phyloP scores from a whole-genome alignment of 140 eudicot genomes.

The Anethum foeniculum region DNA sequence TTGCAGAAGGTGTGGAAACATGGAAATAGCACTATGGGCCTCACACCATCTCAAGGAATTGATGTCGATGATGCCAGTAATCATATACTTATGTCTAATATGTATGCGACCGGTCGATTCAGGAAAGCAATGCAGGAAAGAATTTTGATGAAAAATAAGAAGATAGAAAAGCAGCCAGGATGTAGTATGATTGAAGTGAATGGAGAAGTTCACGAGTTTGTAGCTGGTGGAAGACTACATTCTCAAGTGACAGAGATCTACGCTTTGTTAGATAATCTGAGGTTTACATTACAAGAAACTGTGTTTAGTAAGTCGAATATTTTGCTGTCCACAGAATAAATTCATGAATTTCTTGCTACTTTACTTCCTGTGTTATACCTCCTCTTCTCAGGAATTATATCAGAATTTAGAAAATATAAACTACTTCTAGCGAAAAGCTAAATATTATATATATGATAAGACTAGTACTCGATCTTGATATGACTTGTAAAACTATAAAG shows the following conservation, averaged over 20 bases:
- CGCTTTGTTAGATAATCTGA: conserved; percentile 19
- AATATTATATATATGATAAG: neutral
- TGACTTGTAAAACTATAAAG: no score
- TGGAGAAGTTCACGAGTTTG: conserved; percentile 66
- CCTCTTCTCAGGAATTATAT: neutral
- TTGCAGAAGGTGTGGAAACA: conserved; percentile 35
- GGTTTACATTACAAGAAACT: conserved; percentile 20
- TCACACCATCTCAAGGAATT: conserved; percentile 28
- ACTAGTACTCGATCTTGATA: no score
- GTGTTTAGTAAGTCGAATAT: neutral
- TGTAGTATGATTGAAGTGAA: conserved; percentile 58
- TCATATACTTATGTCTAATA: conserved; percentile 52
- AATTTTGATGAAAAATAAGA: conserved; percentile 38
- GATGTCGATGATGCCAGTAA: conserved; percentile 37
- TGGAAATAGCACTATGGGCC: conserved; percentile 50
- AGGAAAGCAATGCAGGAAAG: conserved; percentile 50
- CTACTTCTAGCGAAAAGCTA: neutral
- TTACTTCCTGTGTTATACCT: neutral
- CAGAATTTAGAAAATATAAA: neutral
- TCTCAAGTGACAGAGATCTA: conserved; percentile 25
- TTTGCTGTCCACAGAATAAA: neutral
- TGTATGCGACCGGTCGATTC: conserved; percentile 45
- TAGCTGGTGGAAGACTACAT: conserved; percentile 46
- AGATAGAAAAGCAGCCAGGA: conserved; percentile 45
- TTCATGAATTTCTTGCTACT: neutral